Percentiles rank a stretch among this genome's conserved stretches.
Conservation (phyloP, 2,329 filamentous ascomycete species). For the Penicillium sp. region DNA sequence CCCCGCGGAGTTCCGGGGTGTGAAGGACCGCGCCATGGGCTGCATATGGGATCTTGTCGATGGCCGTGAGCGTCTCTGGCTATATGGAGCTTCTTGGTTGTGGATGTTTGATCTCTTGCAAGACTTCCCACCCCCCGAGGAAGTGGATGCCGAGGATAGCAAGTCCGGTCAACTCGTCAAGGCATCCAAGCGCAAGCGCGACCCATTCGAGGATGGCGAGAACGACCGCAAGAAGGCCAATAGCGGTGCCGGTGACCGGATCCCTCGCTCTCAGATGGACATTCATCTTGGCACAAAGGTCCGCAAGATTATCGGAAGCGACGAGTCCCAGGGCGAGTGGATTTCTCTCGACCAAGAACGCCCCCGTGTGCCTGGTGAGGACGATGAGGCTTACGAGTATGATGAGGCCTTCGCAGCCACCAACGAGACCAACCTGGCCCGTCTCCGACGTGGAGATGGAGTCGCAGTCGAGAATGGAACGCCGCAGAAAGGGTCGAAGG, state of each 20-base stretch:
- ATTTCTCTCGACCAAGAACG: slow-evolving; percentile 32
- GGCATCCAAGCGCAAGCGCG: slow-evolving; percentile 43
- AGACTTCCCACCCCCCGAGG: slow-evolving; percentile 54
- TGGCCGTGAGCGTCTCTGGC: slow-evolving; percentile 65
- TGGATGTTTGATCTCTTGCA: slow-evolving; percentile 84
- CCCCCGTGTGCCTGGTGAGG: slow-evolving; percentile 23
- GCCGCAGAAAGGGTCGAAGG: slow-evolving; percentile 20
- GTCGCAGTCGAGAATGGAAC: slow-evolving; percentile 18
- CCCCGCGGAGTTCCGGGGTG: slow-evolving; percentile 66
- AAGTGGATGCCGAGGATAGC: slow-evolving; percentile 25
- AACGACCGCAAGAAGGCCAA: slow-evolving; percentile 45
- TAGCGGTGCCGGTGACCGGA: slow-evolving; percentile 54
- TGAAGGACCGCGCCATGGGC: slow-evolving; percentile 77
- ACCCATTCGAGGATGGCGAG: slow-evolving; percentile 34
- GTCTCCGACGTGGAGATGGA: slow-evolving; percentile 27
- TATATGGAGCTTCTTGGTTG: slow-evolving; percentile 80
- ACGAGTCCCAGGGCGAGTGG: slow-evolving; percentile 35
- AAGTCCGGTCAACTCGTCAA: slow-evolving; percentile 21
- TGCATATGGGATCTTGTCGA: slow-evolving; percentile 70
- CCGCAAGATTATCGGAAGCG: slow-evolving; percentile 44
- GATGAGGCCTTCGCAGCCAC: slow-evolving; percentile 30
- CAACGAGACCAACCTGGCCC: slow-evolving; percentile 32
- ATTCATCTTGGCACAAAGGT: slow-evolving; percentile 47
- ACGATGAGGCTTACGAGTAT: slow-evolving; percentile 33
- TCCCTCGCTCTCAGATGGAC: slow-evolving; percentile 43